phyloP scores from a whole-genome alignment of 257 asterid species.

The Solanum bukasovii region DNA sequence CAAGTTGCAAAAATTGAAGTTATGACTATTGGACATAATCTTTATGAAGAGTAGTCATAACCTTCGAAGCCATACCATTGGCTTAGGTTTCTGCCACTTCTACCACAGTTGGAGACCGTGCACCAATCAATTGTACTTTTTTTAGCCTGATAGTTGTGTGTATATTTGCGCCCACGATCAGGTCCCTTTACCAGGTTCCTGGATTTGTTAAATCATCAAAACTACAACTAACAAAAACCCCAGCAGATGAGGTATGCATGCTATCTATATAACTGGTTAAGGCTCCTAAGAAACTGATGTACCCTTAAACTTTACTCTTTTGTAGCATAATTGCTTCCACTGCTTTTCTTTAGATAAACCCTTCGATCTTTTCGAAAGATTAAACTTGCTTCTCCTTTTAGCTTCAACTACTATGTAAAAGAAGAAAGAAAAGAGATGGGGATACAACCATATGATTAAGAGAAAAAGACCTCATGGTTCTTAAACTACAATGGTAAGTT shows the following conservation, averaged over 20 bases:
- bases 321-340: neutral
- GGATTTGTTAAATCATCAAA: too few relatives aligned
- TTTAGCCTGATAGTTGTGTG: too few relatives aligned
- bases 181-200: too few relatives aligned
- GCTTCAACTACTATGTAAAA: neutral
- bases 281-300: neutral
- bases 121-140: too few relatives aligned
- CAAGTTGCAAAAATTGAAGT: too few relatives aligned
- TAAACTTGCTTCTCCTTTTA: neutral
- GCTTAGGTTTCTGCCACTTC: too few relatives aligned
- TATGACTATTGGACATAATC: too few relatives aligned
- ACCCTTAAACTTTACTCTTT: neutral
- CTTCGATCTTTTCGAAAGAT: neutral
- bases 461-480: neutral
- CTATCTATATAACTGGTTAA: neutral
- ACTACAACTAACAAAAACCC: too few relatives aligned
- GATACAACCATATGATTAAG: neutral
- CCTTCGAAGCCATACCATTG: too few relatives aligned
- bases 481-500: neutral
- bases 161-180: too few relatives aligned
- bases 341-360: neutral
- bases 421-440: neutral
- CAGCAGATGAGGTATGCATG: conserved; percentile 69
- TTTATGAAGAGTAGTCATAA: too few relatives aligned
- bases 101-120: too few relatives aligned